Percentiles rank a stretch among this genome's conserved stretches.
Evolutionary conservation across 2,329 filamentous ascomycete genomes (phyloP).

Genomic region (Penicillium sp.): DNA sequence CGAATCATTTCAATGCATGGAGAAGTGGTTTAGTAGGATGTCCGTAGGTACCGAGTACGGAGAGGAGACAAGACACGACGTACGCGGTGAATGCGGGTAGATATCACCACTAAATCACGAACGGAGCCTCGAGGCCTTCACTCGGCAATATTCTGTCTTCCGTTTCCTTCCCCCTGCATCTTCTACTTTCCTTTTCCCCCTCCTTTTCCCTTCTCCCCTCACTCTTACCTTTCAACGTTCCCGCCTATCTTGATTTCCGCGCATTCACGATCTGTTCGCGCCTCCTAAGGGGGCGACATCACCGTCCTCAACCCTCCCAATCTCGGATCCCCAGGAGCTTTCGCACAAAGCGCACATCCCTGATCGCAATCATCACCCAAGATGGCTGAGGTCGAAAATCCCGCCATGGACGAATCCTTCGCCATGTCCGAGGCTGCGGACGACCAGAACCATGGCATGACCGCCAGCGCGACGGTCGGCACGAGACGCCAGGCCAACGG

Average conservation of each 20-base stretch:
- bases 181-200: slow-evolving; percentile 9
- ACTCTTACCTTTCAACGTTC: background rate
- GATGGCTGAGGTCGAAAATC: slow-evolving; percentile 38
- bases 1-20: too few species aligned
- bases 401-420: slow-evolving; percentile 37
- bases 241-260: slow-evolving; percentile 2
- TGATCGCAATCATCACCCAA: slow-evolving; percentile 11
- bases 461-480: slow-evolving; percentile 43
- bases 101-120: slow-evolving; percentile 16
- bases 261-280: slow-evolving; percentile 11
- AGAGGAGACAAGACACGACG: background rate
- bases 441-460: slow-evolving; percentile 37
- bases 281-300: slow-evolving; percentile 18
- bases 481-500: slow-evolving; percentile 63
- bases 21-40: too few species aligned
- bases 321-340: slow-evolving; percentile 3
- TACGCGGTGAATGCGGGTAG: slow-evolving; percentile 21
- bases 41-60: too few species aligned
- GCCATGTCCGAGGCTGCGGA: slow-evolving; percentile 37
- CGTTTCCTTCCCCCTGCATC: slow-evolving; percentile 12
- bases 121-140: background rate
- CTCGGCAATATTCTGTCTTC: slow-evolving; percentile 16
- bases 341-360: slow-evolving; percentile 1
- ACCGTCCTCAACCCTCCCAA: slow-evolving; percentile 5
- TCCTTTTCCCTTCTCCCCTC: background rate